These are phyloP conservation scores for Helicocarpus griseus DNA, from an alignment of 2,329 filamentous ascomycete genomes.

Conservation along the genomic window DNA sequence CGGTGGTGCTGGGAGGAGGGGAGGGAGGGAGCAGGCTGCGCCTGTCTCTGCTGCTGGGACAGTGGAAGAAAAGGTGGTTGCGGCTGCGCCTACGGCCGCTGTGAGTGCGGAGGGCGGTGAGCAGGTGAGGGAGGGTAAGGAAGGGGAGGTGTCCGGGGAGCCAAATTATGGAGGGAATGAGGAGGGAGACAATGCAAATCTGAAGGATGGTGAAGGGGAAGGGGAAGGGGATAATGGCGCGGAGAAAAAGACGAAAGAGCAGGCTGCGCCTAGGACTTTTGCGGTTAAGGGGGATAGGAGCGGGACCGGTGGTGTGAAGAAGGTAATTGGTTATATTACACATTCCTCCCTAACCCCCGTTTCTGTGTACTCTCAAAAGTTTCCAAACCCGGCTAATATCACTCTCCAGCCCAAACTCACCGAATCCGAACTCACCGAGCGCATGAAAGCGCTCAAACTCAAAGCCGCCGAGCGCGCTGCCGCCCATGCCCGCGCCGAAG, in stretches of 20 bases:
- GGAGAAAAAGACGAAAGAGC: slow-evolving; percentile 11
- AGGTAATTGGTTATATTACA: no score
- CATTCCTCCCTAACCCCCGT: no score
- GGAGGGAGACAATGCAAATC: background rate
- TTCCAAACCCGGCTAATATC: background rate
- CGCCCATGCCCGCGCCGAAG: slow-evolving; percentile 56
- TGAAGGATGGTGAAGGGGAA: background rate
- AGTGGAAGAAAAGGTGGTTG: background rate
- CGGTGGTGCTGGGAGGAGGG: slow-evolving; percentile 12
- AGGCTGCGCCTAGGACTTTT: slow-evolving; percentile 23
- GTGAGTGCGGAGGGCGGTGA: background rate
- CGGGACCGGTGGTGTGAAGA: slow-evolving; percentile 43
- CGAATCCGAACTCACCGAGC: slow-evolving; percentile 52
- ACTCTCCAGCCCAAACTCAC: slow-evolving; percentile 48
- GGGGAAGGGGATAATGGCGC: background rate
- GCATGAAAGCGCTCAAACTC: slow-evolving; percentile 52
- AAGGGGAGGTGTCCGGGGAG: background rate
- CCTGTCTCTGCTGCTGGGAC: background rate
- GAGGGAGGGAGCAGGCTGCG: background rate
- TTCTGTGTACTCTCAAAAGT: no score
- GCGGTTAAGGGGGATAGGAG: slow-evolving; percentile 47
- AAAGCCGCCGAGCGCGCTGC: slow-evolving; percentile 51
- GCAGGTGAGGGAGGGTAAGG: background rate
- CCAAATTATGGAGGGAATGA: background rate
- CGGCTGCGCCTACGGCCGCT: background rate